Percentiles rank a stretch among this genome's conserved stretches.
Evolutionary conservation across 148 eudicot genomes (phyloP).

Genomic region (Salicornia ramosissima): DNA sequence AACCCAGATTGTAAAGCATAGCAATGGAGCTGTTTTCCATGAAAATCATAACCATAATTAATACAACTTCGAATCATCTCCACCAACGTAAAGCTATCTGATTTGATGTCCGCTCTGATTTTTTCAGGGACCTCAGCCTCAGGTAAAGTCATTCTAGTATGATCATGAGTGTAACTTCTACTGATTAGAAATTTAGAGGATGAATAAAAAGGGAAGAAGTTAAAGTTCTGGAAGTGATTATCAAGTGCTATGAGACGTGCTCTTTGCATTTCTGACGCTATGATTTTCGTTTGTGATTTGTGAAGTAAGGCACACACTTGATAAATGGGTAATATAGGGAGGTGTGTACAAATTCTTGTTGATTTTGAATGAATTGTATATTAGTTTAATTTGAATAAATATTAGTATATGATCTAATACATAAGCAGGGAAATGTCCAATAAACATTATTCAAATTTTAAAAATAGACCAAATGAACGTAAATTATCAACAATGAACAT

Average conservation of each 20-base stretch:
- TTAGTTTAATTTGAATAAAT: no score
- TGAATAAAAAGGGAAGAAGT: not conserved
- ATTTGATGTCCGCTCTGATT: conserved; percentile 10
- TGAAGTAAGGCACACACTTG: no score
- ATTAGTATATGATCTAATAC: no score
- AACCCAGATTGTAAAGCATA: conserved; percentile 44
- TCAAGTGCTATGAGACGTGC: not conserved
- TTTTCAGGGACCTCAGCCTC: not conserved
- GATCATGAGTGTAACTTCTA: not conserved
- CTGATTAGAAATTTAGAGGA: not conserved
- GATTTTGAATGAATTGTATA: no score
- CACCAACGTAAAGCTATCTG: conserved; percentile 39
- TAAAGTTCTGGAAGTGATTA: conserved; percentile 7
- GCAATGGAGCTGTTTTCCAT: conserved; percentile 64
- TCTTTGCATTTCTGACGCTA: conserved; percentile 9
- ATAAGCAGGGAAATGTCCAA: no score
- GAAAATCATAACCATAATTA: conserved; percentile 21
- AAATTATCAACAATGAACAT: no score
- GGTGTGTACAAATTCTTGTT: no score
- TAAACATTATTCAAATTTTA: no score
- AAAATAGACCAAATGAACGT: no score
- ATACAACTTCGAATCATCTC: conserved; percentile 45
- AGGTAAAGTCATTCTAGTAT: not conserved
- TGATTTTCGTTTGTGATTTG: not conserved
- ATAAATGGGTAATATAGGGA: no score